Evolutionary conservation across 2,329 filamentous ascomycete genomes (phyloP).

Genomic region (Penicillium sp.): DNA sequence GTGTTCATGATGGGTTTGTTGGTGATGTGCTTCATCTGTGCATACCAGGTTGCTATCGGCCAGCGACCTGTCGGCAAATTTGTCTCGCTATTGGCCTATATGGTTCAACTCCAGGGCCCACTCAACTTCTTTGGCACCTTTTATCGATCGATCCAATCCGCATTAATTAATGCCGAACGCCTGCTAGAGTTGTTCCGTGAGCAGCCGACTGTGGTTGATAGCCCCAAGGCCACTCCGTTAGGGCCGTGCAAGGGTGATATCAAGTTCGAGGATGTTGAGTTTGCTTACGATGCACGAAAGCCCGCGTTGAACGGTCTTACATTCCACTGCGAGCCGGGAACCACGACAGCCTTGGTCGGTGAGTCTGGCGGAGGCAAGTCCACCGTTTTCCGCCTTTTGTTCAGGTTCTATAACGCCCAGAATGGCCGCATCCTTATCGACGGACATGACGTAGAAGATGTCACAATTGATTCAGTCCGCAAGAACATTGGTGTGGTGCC

Average conservation of each 20-base stretch:
- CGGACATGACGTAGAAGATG: conserved; percentile 75
- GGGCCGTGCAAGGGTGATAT: conserved; percentile 75
- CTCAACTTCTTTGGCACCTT: conserved; percentile 91
- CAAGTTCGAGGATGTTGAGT: conserved; percentile 82
- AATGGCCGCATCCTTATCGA: conserved; percentile 81
- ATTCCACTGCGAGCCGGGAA: conserved; percentile 84
- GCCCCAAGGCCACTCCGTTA: conserved; percentile 62
- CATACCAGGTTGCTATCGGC: conserved; percentile 71
- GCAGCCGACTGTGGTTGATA: conserved; percentile 84
- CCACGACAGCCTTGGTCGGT: conserved; percentile 91
- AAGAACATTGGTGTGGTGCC: conserved; percentile 92
- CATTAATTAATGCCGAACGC: conserved; percentile 95
- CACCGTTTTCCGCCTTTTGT: conserved; percentile 90
- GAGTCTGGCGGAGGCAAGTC: conserved; percentile 97
- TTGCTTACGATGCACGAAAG: conserved; percentile 84
- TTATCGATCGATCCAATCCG: conserved; percentile 91
- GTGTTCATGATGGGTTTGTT: conserved; percentile 77
- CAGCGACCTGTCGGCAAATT: conserved; percentile 68
- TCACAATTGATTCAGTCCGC: conserved; percentile 92
- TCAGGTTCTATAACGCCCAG: conserved; percentile 89
- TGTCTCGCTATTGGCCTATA: conserved; percentile 71
- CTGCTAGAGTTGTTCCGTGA: conserved; percentile 96
- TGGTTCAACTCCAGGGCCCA: conserved; percentile 75
- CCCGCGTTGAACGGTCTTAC: conserved; percentile 79
- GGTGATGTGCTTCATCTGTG: conserved; percentile 69